Base-by-base conservation (phyloP, 805 yeast genomes). In the Middelhovenomyces tepae region DNA sequence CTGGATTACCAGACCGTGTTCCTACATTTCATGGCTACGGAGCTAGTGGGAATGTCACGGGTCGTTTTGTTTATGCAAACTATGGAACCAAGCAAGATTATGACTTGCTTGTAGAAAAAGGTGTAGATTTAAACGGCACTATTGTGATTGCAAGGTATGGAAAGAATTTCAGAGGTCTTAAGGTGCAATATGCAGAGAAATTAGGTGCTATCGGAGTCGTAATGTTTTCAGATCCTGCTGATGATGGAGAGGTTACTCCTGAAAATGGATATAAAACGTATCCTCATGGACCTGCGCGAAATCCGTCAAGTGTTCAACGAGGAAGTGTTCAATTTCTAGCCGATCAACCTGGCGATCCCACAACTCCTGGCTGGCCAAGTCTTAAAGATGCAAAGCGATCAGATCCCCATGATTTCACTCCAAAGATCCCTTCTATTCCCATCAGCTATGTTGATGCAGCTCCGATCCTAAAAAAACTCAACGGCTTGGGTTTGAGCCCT, bases 21-120 rank as follows among this genome's bases (percentile, higher is more conserved):
- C 87, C 86, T 9, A 75, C 85, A 0, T 82, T 81, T 60, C 77
- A 78, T 50, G 86, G 84, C 1, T 81, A 78, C 47, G 74, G 83
- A 4, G 86, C 82, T 7, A 66, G 69, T 36, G 93, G 91, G 25
- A 78, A 79, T 45, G 82, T 75, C 27, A 78, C 85, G 4, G 80
- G 75, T 1, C 59, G 69, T 40, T 71, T 67, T 39, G 66, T 81
- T 4, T 81, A 71, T 52, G 84, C 75, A 30, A 78, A 81, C 51
- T 78, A 73, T 53, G 91, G 91, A 36, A 65, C 73, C 3, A 60
- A 56, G 34, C 66, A 66, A 32, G 91, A 81, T 48, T 81, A 69
- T 38, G 69, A 66, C 16, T 38, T 50, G 3, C 60, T 81, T 36
- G 58, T 50, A 3, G 52, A 52, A 8, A 50, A 61, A 24, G 74